phyloP scores from a whole-genome alignment of 2,329 filamentous ascomycete species.

The Aspergillus tamarii region DNA sequence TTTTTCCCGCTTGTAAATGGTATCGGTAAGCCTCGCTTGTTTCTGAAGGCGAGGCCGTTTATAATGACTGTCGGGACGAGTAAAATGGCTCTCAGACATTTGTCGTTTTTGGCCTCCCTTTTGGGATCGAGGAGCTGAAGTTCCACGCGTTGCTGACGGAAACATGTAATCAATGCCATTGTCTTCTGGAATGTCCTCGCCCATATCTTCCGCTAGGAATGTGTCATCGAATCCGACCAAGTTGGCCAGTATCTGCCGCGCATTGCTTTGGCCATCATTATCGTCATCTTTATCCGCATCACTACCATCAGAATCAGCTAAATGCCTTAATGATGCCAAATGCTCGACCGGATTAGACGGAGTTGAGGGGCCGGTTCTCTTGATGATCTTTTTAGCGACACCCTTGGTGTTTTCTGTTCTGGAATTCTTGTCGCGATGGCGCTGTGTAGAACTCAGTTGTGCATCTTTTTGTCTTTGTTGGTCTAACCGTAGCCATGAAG shows the following conservation, averaged over 20 bases:
- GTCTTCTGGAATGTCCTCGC: constrained; percentile 44
- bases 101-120: constrained; percentile 26
- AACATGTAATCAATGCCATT: constrained; percentile 48
- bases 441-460: constrained; percentile 20
- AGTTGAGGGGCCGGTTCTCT: constrained; percentile 23
- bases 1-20: constrained; percentile 27
- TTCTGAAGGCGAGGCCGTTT: constrained; percentile 33
- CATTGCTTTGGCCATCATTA: constrained; percentile 8
- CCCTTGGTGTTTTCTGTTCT: constrained; percentile 36
- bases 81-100: constrained; percentile 7
- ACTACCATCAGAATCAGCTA: constrained; percentile 36
- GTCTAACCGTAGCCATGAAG: constrained; percentile 51
- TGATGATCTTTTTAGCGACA: constrained; percentile 37
- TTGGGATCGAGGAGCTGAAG: constrained; percentile 15
- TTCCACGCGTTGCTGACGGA: constrained; percentile 32
- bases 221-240: constrained; percentile 27
- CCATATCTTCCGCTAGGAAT: constrained; percentile 25
- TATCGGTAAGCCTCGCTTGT: constrained; percentile 43
- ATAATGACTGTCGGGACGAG: constrained; percentile 10
- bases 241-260: constrained; percentile 18
- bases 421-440: constrained; percentile 24
- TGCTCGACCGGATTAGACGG: constrained; percentile 18
- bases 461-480: constrained; percentile 36
- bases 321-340: constrained; percentile 21
- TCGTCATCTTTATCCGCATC: constrained; percentile 28